These are phyloP conservation scores for Trichoderma afroharzianum DNA, from an alignment of 2,329 filamentous ascomycete genomes.

Conservation along the genomic window DNA sequence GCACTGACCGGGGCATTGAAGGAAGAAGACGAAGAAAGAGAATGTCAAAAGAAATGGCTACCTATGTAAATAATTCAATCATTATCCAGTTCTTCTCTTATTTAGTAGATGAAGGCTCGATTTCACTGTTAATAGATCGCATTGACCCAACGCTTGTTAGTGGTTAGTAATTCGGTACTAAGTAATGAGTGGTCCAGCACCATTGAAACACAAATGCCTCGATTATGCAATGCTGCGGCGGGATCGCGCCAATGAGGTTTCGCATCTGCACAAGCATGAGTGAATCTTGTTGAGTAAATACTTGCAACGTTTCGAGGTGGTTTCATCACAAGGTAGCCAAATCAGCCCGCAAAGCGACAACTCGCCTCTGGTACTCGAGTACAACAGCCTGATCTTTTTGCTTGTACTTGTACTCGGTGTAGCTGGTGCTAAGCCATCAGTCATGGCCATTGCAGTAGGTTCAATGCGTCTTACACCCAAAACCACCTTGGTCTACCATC, in stretches of 20 bases:
- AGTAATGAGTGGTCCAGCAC: neutral
- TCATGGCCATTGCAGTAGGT: neutral
- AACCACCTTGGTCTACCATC: neutral
- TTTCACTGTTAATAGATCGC: neutral
- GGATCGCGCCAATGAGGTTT: constrained; percentile 2
- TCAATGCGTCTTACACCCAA: neutral
- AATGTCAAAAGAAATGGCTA: neutral
- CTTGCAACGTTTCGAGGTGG: neutral
- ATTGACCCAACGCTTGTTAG: neutral
- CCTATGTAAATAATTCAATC: neutral
- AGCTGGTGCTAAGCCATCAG: neutral
- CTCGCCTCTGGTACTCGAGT: neutral
- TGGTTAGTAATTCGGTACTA: neutral
- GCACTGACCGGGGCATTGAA: neutral
- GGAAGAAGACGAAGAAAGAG: neutral
- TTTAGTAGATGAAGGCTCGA: neutral
- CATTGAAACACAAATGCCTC: neutral
- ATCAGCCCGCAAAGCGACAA: neutral
- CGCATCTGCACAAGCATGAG: neutral
- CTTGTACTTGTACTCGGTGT: neutral
- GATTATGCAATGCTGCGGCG: constrained; percentile 8
- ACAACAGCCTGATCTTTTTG: neutral
- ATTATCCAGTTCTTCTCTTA: neutral
- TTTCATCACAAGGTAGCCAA: neutral
- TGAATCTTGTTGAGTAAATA: neutral